A percentile compares a stretch with the other conserved stretches of the same genome.
These are phyloP conservation scores for Rhytidhysteron rufulum DNA, from an alignment of 2,329 filamentous ascomycete species.

Conservation along the genomic window DNA sequence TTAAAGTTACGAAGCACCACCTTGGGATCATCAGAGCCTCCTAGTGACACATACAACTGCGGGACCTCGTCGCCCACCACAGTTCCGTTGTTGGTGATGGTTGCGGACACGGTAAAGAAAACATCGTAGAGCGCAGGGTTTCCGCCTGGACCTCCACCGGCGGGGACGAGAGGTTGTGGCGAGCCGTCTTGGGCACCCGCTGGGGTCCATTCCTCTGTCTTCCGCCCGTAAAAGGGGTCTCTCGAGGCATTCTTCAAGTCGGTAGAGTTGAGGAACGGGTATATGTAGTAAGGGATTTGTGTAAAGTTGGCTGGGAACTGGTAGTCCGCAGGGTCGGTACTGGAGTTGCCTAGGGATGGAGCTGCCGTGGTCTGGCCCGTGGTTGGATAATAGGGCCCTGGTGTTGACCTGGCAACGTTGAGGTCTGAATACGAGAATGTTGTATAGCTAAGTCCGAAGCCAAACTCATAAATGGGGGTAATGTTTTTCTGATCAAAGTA, in stretches of 20 bases:
- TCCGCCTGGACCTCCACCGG: slow-evolving; percentile 61
- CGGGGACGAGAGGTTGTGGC: slow-evolving; percentile 57
- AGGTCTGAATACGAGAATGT: slow-evolving; percentile 73
- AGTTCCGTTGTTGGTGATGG: slow-evolving; percentile 67
- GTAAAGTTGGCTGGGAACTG: slow-evolving; percentile 61
- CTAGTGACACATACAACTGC: slow-evolving; percentile 75
- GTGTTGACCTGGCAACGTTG: slow-evolving; percentile 50
- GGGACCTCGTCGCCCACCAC: slow-evolving; percentile 66
- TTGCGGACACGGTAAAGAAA: slow-evolving; percentile 63
- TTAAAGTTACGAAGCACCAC: slow-evolving; percentile 76
- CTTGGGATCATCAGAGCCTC: slow-evolving; percentile 67
- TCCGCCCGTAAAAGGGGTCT: slow-evolving; percentile 59
- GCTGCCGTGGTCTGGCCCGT: slow-evolving; percentile 60
- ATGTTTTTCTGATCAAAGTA: slow-evolving; percentile 65
- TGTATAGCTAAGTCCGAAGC: slow-evolving; percentile 76
- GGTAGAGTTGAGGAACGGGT: slow-evolving; percentile 67
- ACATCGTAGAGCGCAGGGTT: slow-evolving; percentile 65
- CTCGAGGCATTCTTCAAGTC: slow-evolving; percentile 54
- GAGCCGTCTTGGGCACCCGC: slow-evolving; percentile 52
- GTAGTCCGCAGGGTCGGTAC: slow-evolving; percentile 62
- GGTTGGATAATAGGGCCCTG: slow-evolving; percentile 55
- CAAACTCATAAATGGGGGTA: slow-evolving; percentile 75
- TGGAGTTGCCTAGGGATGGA: slow-evolving; percentile 61
- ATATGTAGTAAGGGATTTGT: slow-evolving; percentile 57
- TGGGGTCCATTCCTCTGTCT: slow-evolving; percentile 59